Evolutionary conservation across 177 flowering plant genomes (phyloP).

Genomic region (Telopea speciosissima): DNA sequence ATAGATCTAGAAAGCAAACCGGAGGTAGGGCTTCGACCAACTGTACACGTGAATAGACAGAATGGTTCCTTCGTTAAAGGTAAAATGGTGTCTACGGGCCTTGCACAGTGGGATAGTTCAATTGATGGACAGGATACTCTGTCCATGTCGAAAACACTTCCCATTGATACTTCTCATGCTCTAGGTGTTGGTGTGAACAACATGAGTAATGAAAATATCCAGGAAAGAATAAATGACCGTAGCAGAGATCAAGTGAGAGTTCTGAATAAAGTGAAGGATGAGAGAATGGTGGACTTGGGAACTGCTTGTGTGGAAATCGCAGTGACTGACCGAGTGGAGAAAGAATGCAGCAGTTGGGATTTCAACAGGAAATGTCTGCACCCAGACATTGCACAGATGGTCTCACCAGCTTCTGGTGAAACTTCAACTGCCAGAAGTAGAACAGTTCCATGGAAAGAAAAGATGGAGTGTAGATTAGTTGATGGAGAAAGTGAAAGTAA

Average conservation of each 20-base stretch:
- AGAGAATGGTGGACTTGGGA: constrained; percentile 11
- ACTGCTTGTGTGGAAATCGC: constrained; percentile 2
- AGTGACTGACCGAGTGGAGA: not conserved
- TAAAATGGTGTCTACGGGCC: constrained; percentile 6
- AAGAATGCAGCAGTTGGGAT: constrained; percentile 14
- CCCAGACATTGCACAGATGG: constrained; percentile 15
- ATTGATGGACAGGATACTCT: constrained; percentile 13
- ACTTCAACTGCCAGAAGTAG: constrained; percentile 11
- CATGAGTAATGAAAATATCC: constrained; percentile 6
- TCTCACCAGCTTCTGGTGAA: constrained; percentile 16
- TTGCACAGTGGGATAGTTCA: constrained; percentile 2
- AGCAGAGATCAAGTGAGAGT: constrained; percentile 16
- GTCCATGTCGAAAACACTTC: constrained; percentile 13
- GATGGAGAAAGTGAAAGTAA: constrained; percentile 28
- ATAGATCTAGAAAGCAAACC: constrained; percentile 9
- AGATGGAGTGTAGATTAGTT: not conserved
- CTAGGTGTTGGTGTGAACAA: constrained; percentile 11
- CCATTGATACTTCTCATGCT: constrained; percentile 9
- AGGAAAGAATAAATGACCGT: constrained; percentile 4
- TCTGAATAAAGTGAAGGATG: constrained; percentile 18
- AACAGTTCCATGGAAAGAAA: not conserved
- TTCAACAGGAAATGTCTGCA: constrained; percentile 22
- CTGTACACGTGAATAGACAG: constrained; percentile 2
- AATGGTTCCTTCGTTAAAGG: constrained; percentile 7
- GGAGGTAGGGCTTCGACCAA: constrained; percentile 9